Conservation (phyloP, 2,329 filamentous ascomycete species). For the Sphaerostilbella broomeana region DNA sequence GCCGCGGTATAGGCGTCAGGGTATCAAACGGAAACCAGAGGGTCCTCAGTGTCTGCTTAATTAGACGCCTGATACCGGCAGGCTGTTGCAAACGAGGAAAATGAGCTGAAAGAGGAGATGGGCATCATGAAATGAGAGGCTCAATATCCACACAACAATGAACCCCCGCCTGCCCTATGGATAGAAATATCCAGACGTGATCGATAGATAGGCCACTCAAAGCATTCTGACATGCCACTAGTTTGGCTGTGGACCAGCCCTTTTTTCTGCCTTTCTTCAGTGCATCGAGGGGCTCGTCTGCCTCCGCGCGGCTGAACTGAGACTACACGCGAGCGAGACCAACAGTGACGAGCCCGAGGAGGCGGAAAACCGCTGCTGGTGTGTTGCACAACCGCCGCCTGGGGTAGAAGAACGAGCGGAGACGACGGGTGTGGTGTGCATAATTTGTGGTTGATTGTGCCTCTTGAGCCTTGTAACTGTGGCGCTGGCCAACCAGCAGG, state of each 20-base stretch:
- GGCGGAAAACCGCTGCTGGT: slow-evolving; percentile 8
- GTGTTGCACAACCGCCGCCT: slow-evolving; percentile 11
- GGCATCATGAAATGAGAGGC: no score
- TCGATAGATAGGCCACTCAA: no score
- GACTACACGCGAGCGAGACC: slow-evolving; percentile 6
- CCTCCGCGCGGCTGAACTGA: slow-evolving; percentile 9
- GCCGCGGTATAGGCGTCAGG: neutral
- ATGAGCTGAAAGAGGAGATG: no score
- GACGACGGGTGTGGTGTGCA: no score
- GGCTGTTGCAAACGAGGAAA: no score
- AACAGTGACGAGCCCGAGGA: slow-evolving; percentile 5
- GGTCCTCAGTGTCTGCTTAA: neutral
- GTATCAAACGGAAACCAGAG: neutral
- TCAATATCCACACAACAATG: no score
- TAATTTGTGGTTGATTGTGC: no score
- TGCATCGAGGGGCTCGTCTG: neutral
- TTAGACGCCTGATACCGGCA: no score
- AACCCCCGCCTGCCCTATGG: no score
- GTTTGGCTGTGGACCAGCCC: no score
- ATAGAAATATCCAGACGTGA: no score
- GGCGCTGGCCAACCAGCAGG: neutral
- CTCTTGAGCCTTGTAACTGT: neutral
- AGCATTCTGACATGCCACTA: slow-evolving; percentile 2
- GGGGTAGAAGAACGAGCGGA: no score
- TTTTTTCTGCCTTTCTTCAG: neutral